These are phyloP conservation scores for Daphne laureola DNA, from an alignment of 441 rosid genomes.

Conservation along the genomic window DNA sequence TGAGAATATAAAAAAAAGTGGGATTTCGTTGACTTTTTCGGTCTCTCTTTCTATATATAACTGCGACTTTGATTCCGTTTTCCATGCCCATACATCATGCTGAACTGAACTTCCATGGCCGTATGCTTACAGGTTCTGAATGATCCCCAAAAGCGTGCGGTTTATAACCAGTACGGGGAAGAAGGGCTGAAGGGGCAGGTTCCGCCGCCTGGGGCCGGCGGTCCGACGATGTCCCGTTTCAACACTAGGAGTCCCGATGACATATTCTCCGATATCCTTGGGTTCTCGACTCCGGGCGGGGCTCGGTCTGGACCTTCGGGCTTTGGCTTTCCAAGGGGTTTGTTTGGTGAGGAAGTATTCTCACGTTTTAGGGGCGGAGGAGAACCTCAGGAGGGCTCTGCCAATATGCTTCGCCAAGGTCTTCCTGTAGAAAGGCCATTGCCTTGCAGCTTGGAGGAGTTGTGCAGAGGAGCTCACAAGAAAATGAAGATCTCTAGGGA, in stretches of 20 bases:
- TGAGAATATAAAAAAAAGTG: neutral
- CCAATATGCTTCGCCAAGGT: conserved; percentile 36
- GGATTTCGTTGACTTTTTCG: neutral
- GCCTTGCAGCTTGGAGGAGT: conserved; percentile 71
- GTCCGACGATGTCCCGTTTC: conserved; percentile 45
- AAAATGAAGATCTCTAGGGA: conserved; percentile 84
- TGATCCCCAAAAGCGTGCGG: conserved; percentile 66
- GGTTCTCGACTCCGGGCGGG: conserved; percentile 54
- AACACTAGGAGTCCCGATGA: conserved; percentile 68
- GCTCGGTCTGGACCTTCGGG: conserved; percentile 33
- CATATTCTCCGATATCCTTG: conserved; percentile 73
- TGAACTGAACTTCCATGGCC: neutral
- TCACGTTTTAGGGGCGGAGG: conserved; percentile 35
- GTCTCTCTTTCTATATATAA: neutral
- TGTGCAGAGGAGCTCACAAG: conserved; percentile 66
- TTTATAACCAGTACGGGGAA: conserved; percentile 80
- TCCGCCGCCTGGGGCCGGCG: conserved; percentile 58
- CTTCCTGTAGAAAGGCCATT: conserved; percentile 54
- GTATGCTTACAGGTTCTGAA: conserved; percentile 46
- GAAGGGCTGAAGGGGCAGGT: conserved; percentile 72
- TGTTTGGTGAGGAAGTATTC: conserved; percentile 59
- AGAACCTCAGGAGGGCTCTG: conserved; percentile 42
- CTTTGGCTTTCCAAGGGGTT: conserved; percentile 37
- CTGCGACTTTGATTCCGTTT: neutral
- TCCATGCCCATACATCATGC: neutral